Conservation (phyloP, 2,329 filamentous ascomycete species). For the Phyllosticta citrichinensis region DNA sequence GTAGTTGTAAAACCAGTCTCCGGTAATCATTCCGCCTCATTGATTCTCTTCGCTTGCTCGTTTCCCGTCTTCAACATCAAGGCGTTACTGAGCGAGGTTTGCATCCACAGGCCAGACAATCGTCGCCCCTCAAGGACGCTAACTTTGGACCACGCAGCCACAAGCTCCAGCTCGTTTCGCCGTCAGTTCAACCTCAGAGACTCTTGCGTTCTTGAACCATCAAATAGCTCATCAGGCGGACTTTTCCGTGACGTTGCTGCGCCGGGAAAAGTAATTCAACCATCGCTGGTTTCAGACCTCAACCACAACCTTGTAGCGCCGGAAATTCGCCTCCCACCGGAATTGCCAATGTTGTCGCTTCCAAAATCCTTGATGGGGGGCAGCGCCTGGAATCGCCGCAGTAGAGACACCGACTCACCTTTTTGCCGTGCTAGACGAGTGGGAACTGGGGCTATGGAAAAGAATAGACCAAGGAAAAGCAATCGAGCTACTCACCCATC, state of each 20-base stretch:
- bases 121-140: not conserved
- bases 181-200: not conserved
- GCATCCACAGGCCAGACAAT: not conserved
- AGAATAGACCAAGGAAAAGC: not conserved
- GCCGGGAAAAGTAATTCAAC: not conserved
- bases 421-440: constrained; percentile 1
- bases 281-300: not conserved
- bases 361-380: not conserved
- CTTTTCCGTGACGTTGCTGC: not conserved
- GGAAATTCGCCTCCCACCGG: not conserved
- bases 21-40: not conserved
- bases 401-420: constrained; percentile 6
- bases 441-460: not conserved
- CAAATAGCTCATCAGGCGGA: not conserved
- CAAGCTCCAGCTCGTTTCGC: not conserved
- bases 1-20: constrained; percentile 9
- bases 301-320: not conserved
- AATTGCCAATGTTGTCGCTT: not conserved
- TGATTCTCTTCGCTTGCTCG: not conserved
- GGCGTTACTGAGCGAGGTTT: not conserved
- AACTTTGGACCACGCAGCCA: not conserved
- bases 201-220: not conserved
- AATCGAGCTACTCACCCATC: constrained; percentile 63
- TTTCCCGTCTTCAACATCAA: not conserved
- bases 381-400: not conserved